These are phyloP conservation scores for Tetradesmus lagerheimii DNA, from an alignment of 139 green algal genomes.

Conservation along the genomic window DNA sequence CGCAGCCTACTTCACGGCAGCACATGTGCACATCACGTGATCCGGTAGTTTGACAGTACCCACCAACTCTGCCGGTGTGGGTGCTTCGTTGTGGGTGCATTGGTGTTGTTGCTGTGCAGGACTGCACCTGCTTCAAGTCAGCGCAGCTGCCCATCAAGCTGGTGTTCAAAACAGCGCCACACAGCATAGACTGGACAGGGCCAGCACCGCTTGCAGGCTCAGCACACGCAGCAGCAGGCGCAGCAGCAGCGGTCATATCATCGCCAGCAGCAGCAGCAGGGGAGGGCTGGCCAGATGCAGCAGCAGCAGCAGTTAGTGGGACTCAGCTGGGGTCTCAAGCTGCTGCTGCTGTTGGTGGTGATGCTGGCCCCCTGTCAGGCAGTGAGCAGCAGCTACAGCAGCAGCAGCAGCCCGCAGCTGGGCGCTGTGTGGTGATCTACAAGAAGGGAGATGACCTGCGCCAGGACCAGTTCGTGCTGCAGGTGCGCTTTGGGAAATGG, in stretches of 20 bases:
- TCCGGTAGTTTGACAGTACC: too few species aligned
- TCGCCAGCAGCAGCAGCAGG: neutral
- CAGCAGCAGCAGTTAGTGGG: conserved; percentile 32
- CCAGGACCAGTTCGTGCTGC: conserved; percentile 77
- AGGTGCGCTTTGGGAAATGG: neutral
- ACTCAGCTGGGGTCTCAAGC: conserved; percentile 6
- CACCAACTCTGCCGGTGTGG: too few species aligned
- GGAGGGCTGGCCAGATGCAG: neutral
- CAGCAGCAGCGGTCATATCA: neutral
- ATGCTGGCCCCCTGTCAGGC: neutral
- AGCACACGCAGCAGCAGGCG: conserved; percentile 1
- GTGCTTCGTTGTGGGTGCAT: too few species aligned
- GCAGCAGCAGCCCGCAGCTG: neutral
- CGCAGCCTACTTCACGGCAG: too few species aligned
- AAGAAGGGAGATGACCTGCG: conserved; percentile 98
- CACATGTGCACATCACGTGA: too few species aligned
- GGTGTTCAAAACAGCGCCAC: conserved; percentile 63
- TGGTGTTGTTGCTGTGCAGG: conserved; percentile 34
- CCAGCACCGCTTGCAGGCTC: conserved; percentile 36
- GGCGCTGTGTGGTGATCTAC: conserved; percentile 90
- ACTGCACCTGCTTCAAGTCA: conserved; percentile 95
- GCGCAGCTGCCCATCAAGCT: conserved; percentile 89
- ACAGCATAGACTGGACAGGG: conserved; percentile 23
- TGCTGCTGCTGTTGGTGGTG: neutral
- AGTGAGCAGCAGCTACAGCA: conserved; percentile 24